Evolutionary conservation across 306 rosid genomes (phyloP).

Genomic region (Casuarina equisetifolia): DNA sequence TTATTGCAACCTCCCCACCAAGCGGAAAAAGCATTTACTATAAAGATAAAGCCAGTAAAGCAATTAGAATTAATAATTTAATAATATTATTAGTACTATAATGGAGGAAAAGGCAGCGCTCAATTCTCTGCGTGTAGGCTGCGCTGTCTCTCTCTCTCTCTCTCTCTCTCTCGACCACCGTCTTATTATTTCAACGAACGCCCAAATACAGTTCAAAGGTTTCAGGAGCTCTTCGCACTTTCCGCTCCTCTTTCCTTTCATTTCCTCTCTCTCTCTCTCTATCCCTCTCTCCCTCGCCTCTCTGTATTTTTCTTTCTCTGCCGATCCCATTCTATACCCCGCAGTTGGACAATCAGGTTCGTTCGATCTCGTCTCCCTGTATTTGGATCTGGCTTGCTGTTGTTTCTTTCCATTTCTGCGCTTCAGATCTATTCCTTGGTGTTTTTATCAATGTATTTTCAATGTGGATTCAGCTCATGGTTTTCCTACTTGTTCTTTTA

Average conservation of each 20-base stretch:
- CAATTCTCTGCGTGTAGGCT: slow-evolving; percentile 49
- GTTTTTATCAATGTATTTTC: neutral
- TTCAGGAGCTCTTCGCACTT: slow-evolving; percentile 21
- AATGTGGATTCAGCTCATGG: slow-evolving; percentile 2
- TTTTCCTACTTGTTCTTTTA: neutral
- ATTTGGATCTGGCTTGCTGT: slow-evolving; percentile 40
- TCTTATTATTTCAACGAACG: slow-evolving; percentile 9
- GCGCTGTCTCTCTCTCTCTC: slow-evolving; percentile 50
- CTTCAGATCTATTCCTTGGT: slow-evolving; percentile 33
- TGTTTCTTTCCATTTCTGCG: neutral
- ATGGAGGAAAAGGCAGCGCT: slow-evolving; percentile 1
- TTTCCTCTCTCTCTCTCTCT: neutral
- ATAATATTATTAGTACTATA: neutral
- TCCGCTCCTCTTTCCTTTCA: neutral
- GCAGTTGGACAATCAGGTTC: slow-evolving; percentile 28
- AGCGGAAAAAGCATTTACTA: neutral
- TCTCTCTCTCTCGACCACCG: neutral
- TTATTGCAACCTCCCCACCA: neutral
- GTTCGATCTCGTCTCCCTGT: slow-evolving; percentile 29
- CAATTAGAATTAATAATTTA: neutral
- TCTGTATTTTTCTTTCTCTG: slow-evolving; percentile 4
- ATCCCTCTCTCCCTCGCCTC: slow-evolving; percentile 22
- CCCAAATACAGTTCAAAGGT: slow-evolving; percentile 22
- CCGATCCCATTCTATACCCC: slow-evolving; percentile 11
- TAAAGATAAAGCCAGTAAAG: neutral